Conservation (phyloP, 106 monocot species). For the Allium cepa region DNA sequence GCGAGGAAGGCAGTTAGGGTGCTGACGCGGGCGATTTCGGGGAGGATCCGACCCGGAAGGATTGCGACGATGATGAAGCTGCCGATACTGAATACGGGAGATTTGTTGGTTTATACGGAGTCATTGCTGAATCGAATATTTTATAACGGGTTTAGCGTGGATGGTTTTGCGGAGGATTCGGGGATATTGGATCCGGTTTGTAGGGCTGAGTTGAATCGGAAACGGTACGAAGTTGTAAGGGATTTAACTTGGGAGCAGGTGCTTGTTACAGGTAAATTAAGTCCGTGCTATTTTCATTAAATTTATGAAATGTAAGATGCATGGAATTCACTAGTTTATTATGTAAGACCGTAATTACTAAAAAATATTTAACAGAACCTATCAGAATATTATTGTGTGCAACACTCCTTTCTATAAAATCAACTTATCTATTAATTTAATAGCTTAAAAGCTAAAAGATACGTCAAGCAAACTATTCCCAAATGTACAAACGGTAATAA, state of each 20-base stretch:
- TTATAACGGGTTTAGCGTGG: conserved; percentile 59
- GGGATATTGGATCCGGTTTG: conserved; percentile 33
- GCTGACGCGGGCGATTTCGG: conserved; percentile 45
- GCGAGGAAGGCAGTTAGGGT: conserved; percentile 44
- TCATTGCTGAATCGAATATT: conserved; percentile 61
- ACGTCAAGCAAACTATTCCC: too few relatives aligned
- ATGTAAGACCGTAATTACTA: too few relatives aligned
- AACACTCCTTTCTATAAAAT: too few relatives aligned
- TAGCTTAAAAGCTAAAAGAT: too few relatives aligned
- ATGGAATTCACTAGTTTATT: too few relatives aligned
- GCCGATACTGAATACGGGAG: conserved; percentile 5
- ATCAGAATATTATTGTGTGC: too few relatives aligned
- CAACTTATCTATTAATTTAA: too few relatives aligned
- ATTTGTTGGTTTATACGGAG: conserved; percentile 37
- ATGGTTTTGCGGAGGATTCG: conserved; percentile 9
- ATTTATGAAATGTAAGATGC: too few relatives aligned
- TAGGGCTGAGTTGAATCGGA: conserved; percentile 35
- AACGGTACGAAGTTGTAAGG: conserved; percentile 30
- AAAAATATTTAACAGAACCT: too few relatives aligned
- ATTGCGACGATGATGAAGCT: conserved; percentile 22
- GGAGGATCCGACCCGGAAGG: conserved; percentile 22
- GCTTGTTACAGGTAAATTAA: conserved; percentile 15
- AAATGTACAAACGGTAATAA: too few relatives aligned
- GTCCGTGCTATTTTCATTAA: too few relatives aligned
- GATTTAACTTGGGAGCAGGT: conserved; percentile 78